These are phyloP conservation scores for Arthrinium puccinioides DNA, from an alignment of 2,329 filamentous ascomycete species.

Conservation along the genomic window DNA sequence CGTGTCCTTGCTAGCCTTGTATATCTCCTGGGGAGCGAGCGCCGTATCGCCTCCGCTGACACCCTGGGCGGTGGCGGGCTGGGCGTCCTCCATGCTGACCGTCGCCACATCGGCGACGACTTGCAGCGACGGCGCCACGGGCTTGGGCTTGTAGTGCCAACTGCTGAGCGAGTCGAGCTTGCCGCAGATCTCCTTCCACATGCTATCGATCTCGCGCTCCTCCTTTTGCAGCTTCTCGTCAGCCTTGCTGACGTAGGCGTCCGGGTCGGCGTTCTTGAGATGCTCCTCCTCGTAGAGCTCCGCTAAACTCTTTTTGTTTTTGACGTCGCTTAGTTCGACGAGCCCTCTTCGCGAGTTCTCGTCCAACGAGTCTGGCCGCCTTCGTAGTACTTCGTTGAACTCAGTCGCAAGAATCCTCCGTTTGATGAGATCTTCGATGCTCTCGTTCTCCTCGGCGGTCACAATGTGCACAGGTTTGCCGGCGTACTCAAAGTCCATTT, in stretches of 20 bases:
- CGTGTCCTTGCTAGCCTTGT: constrained; percentile 66
- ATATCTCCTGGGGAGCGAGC: constrained; percentile 91
- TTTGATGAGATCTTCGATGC: constrained; percentile 91
- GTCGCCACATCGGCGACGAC: constrained; percentile 88
- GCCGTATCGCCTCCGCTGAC: constrained; percentile 62
- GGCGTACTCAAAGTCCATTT: constrained; percentile 90
- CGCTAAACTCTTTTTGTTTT: constrained; percentile 78
- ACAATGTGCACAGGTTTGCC: constrained; percentile 94
- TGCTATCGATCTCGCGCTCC: constrained; percentile 70
- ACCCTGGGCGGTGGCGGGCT: constrained; percentile 74
- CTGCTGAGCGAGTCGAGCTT: constrained; percentile 85
- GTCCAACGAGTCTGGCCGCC: constrained; percentile 67
- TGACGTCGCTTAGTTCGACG: constrained; percentile 78
- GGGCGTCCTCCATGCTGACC: constrained; percentile 89
- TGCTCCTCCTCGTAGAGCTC: constrained; percentile 95
- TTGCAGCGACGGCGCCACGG: constrained; percentile 70
- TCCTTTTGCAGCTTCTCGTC: constrained; percentile 78
- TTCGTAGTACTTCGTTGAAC: constrained; percentile 84
- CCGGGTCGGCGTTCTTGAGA: constrained; percentile 67
- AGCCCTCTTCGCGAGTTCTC: constrained; percentile 62
- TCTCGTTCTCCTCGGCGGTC: constrained; percentile 82
- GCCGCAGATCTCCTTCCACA: constrained; percentile 76
- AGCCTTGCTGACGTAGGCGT: constrained; percentile 69
- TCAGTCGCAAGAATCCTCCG: constrained; percentile 81
- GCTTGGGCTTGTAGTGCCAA: constrained; percentile 93